These are phyloP conservation scores for Fusarium neocosmosporiellum DNA, from an alignment of 2,329 filamentous ascomycete species.

Conservation along the genomic window DNA sequence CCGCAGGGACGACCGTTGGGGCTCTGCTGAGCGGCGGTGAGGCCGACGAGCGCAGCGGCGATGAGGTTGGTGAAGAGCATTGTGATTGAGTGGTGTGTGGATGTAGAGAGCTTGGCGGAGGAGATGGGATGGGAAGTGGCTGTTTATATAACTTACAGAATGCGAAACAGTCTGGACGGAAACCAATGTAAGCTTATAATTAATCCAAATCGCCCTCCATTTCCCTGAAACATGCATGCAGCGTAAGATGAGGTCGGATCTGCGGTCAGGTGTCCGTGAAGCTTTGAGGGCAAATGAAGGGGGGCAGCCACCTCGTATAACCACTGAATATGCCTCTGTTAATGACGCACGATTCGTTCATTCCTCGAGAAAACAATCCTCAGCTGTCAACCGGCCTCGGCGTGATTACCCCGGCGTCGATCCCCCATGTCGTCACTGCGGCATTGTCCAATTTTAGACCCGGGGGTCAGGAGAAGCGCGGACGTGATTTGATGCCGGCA, in stretches of 20 bases:
- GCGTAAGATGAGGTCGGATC: background rate
- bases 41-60: constrained; percentile 26
- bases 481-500: background rate
- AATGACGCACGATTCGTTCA: constrained; percentile 16
- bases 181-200: background rate
- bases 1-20: constrained; percentile 40
- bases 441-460: constrained; percentile 12
- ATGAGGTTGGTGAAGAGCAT: constrained; percentile 43
- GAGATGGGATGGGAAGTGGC: background rate
- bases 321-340: background rate
- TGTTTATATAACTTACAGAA: constrained; percentile 2
- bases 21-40: constrained; percentile 20
- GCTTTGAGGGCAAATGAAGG: constrained; percentile 5
- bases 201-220: background rate
- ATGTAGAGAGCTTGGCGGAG: background rate
- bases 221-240: background rate
- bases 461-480: constrained; percentile 3
- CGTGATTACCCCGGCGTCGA: background rate
- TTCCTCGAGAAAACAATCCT: background rate
- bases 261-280: background rate
- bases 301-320: constrained; percentile 33
- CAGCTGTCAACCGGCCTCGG: background rate
- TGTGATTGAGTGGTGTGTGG: background rate
- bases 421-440: constrained; percentile 1
- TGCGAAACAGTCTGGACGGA: background rate